Percentiles rank a stretch among this genome's conserved stretches.
Conservation (phyloP, 257 asterid species). For the Solanum ossicruentum region DNA sequence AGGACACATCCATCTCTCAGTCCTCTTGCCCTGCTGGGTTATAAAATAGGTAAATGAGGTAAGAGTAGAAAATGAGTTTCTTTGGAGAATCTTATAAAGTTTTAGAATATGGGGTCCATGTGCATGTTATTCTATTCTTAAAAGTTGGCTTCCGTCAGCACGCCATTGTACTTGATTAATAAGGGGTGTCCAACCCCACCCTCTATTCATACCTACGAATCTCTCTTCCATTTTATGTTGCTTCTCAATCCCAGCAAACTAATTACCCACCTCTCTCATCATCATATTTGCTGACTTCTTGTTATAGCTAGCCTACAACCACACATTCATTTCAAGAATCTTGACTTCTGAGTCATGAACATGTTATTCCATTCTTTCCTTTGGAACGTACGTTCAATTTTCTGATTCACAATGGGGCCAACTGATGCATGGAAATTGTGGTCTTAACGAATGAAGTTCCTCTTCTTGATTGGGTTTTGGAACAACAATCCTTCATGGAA, state of each 20-base stretch:
- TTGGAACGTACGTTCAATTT: not conserved
- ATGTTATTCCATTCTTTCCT: not conserved
- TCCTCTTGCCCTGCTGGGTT: no score
- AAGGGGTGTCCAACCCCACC: not conserved
- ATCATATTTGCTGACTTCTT: not conserved
- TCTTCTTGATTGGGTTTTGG: constrained; percentile 26
- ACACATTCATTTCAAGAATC: no score
- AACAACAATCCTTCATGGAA: constrained; percentile 36
- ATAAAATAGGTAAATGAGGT: not conserved
- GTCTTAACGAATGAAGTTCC: constrained; percentile 24
- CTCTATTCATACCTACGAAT: not conserved
- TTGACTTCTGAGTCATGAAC: no score
- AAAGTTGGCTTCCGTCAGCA: not conserved
- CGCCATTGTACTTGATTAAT: not conserved
- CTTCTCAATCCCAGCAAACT: not conserved
- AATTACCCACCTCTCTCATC: not conserved
- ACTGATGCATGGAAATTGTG: not conserved
- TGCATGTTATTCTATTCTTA: not conserved
- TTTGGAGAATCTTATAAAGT: not conserved
- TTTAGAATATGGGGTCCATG: not conserved
- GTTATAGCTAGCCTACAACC: not conserved
- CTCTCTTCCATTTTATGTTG: not conserved
- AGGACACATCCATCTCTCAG: no score
- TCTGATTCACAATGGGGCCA: not conserved
- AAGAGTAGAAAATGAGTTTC: not conserved